Evolutionary conservation across 768 basidiomycete species (phyloP), one percentile per base, ranked within the genome.

Genomic region (Calocybe cyanea): DNA sequence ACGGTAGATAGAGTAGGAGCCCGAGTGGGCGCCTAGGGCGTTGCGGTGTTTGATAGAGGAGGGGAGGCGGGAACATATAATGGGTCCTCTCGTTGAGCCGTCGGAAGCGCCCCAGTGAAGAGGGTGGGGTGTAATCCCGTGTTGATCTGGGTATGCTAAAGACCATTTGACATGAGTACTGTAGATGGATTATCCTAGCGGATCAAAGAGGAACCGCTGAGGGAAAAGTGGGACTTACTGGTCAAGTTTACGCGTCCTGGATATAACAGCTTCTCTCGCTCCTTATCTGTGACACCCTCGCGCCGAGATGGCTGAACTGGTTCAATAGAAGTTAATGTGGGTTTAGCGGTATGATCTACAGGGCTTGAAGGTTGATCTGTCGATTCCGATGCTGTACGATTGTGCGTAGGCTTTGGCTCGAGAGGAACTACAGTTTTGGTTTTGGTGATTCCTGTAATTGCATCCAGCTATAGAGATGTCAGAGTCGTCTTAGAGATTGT

Each of bases 1-100:
- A 25, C 92, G 84, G 64, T 96, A 97, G 66, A 96, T 93, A 11
- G 88, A 92, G 66, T 97, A 97, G 1, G 86, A 88, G 5, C 95
- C 94, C 0, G 84, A 85, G 62, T 96, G 93, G 0, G 95, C 93
- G 8, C 95, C 94, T 59, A 97, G 78, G 19, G 94, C 88, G 64
- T 97, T 97, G 37, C 95, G 85, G 43, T 83, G 77, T 67, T 93
- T 94, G 71, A 95, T 87, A 23, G 85, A 83, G 10, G 76, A 75
- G 0, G 86, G 78, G 17, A 93, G 83, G 19, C 94, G 86, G 1
- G 88, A 92, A 61, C 88, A 91, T 47, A 98, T 78, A 50, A 97
- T 75, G 2, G 94, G 92, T 0, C 95, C 95, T 17, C 93, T 88
- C 6, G 72, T 66, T 6, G 59, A 50, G 17, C 88, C 73, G 36